Base-by-base conservation (phyloP, 352 stramenopile genomes). In the Pseudoperonospora humuli region DNA sequence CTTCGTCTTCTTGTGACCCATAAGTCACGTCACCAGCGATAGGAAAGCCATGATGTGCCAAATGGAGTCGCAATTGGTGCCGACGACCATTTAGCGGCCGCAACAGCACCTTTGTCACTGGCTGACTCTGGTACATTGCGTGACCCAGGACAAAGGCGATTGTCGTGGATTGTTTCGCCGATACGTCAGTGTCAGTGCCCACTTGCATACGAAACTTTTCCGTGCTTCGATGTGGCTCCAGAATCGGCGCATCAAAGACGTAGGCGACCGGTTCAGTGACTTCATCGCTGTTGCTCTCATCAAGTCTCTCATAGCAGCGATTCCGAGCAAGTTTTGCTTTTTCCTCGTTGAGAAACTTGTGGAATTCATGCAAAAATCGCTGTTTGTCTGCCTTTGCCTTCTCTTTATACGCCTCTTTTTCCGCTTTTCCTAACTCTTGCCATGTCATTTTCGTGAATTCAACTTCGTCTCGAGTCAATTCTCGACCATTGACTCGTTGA, bases 61-160 rank as follows among this genome's bases (percentile, higher is more conserved):
- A 48, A 19, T 95, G 84, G 15, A 95, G 64, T 1, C 84, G 75
- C 31, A 95, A 45, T 50, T 95, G 84, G 45, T 95, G 84, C 18
- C 84, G 63, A 2, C 84, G 73, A 5, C 84, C 84, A 25, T 75
- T 90, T 13, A 91, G 44, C 10, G 83, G 84, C 17, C 75, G 64
- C 49, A 95, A 42, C 7, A 89, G 26, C 7, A 95, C 75, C 52
- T 95, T 95, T 9, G 84, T 87, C 33, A 94, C 75, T 3, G 68
- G 57, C 41, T 93, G 35, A 6, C 63, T 64, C 2, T 73, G 39
- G 31, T 74, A 64, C 14, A 26, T 66, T 6, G 56, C 70, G 18
- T 93, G 75, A 17, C 79, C 76, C 28, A 91, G 47, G 3, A 91
- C 79, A 54, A 87, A 87, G 1, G 74, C 75, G 19, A 91, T 68